phyloP scores from a whole-genome alignment of 2,329 filamentous ascomycete genomes.

The Calonectria henricotiae region DNA sequence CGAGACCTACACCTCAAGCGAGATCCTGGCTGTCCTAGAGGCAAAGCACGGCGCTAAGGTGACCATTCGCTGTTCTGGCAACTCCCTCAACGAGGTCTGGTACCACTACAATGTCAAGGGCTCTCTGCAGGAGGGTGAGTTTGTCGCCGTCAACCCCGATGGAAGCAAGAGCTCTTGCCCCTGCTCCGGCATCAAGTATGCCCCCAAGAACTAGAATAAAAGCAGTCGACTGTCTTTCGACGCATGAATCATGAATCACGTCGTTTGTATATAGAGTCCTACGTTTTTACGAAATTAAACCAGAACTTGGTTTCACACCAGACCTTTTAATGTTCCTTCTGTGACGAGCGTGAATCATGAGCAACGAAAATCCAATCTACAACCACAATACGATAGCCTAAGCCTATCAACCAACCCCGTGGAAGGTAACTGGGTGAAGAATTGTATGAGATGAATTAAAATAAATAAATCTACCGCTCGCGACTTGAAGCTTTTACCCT shows the following conservation, averaged over 20 bases:
- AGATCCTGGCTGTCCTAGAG: slow-evolving; percentile 74
- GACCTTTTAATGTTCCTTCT: background rate
- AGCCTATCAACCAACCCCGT: too few relatives aligned
- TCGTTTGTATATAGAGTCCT: background rate
- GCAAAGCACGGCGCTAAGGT: slow-evolving; percentile 70
- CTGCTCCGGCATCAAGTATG: slow-evolving; percentile 52
- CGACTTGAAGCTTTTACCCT: too few relatives aligned
- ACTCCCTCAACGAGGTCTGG: slow-evolving; percentile 70
- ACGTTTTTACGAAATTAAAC: slow-evolving; percentile 5
- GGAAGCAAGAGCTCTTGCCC: slow-evolving; percentile 75
- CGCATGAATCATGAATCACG: too few relatives aligned
- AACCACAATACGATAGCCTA: too few relatives aligned
- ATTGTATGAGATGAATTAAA: too few relatives aligned
- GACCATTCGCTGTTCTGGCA: slow-evolving; percentile 71
- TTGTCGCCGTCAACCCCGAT: slow-evolving; percentile 71
- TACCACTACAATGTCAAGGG: slow-evolving; percentile 76
- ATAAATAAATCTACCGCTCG: too few relatives aligned
- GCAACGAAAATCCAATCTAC: too few relatives aligned
- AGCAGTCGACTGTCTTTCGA: too few relatives aligned
- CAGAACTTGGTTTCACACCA: slow-evolving; percentile 3
- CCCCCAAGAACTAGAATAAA: slow-evolving; percentile 46
- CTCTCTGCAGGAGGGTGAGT: slow-evolving; percentile 74
- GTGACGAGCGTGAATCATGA: background rate
- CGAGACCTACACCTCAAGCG: slow-evolving; percentile 72
- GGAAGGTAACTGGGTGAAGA: too few relatives aligned